phyloP scores from a whole-genome alignment of 768 basidiomycete species.

The Infundibulicybe gibba region DNA sequence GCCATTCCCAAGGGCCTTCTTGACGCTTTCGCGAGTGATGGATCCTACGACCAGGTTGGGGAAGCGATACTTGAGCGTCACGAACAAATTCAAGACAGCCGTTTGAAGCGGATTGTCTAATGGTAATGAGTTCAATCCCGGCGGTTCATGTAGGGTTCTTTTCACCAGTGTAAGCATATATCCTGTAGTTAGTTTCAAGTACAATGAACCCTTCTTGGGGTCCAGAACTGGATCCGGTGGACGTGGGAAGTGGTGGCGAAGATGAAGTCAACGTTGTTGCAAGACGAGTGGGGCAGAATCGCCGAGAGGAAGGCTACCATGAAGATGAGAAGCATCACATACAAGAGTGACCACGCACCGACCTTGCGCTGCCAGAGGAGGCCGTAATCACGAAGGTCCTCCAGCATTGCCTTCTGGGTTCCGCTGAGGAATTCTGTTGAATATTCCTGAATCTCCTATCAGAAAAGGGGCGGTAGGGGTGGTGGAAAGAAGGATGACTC shows the following conservation, averaged over 20 bases:
- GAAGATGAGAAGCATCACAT: conserved; percentile 19
- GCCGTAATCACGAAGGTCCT: conserved; percentile 93
- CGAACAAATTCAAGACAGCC: conserved; percentile 92
- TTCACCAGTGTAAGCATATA: conserved; percentile 95
- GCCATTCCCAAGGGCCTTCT: conserved; percentile 89
- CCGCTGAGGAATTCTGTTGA: conserved; percentile 75
- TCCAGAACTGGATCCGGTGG: conserved; percentile 50
- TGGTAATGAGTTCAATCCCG: neutral
- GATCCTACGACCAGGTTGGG: conserved; percentile 96
- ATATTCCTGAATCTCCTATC: conserved; percentile 63
- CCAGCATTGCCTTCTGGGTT: conserved; percentile 83
- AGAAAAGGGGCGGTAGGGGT: conserved; percentile 4
- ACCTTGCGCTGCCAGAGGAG: conserved; percentile 87
- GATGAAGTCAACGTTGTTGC: conserved; percentile 94
- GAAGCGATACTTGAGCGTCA: conserved; percentile 90
- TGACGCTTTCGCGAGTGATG: conserved; percentile 93
- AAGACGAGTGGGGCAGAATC: conserved; percentile 92
- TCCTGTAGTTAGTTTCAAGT: conserved; percentile 95
- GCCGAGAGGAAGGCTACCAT: conserved; percentile 61
- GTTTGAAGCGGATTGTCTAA: conserved; percentile 94
- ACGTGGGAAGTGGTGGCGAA: conserved; percentile 72
- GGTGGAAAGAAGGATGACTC: conserved; percentile 44
- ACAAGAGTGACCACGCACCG: conserved; percentile 18
- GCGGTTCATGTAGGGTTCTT: neutral
- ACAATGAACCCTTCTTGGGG: conserved; percentile 88